These are phyloP conservation scores for Eimeria mitis DNA, from an alignment of 169 alveolate species.

Conservation along the genomic window DNA sequence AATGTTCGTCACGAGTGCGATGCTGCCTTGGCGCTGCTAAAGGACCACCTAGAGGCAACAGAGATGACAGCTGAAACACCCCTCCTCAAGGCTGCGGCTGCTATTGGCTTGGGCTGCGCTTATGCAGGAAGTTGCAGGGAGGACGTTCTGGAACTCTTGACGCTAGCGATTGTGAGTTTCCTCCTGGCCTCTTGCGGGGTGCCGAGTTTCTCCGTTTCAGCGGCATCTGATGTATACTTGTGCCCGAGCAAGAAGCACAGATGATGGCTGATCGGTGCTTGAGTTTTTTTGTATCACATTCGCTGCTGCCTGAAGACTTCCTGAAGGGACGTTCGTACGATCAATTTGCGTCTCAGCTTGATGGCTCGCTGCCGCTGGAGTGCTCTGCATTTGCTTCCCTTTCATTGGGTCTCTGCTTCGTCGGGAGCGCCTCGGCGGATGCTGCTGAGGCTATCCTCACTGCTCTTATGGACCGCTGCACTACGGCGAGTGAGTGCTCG, in stretches of 20 bases:
- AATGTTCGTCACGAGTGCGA: constrained; percentile 96
- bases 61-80: constrained; percentile 71
- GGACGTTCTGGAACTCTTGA: constrained; percentile 88
- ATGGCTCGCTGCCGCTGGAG: constrained; percentile 88
- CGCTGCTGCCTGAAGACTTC: background rate
- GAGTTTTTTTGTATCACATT: background rate
- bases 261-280: background rate
- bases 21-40: constrained; percentile 97
- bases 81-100: constrained; percentile 76
- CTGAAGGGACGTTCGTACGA: background rate
- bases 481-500: constrained; percentile 79
- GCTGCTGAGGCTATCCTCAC: constrained; percentile 96
- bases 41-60: constrained; percentile 94
- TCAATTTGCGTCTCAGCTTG: constrained; percentile 50
- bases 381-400: constrained; percentile 98
- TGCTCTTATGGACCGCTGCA: constrained; percentile 92
- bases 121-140: constrained; percentile 98
- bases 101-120: constrained; percentile 95
- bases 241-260: background rate
- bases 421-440: constrained; percentile 97
- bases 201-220: background rate
- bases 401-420: constrained; percentile 97
- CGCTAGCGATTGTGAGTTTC: constrained; percentile 79
- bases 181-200: background rate
- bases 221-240: background rate